phyloP scores from a whole-genome alignment of 768 basidiomycete species.

The Lanmaoa rubissima region DNA sequence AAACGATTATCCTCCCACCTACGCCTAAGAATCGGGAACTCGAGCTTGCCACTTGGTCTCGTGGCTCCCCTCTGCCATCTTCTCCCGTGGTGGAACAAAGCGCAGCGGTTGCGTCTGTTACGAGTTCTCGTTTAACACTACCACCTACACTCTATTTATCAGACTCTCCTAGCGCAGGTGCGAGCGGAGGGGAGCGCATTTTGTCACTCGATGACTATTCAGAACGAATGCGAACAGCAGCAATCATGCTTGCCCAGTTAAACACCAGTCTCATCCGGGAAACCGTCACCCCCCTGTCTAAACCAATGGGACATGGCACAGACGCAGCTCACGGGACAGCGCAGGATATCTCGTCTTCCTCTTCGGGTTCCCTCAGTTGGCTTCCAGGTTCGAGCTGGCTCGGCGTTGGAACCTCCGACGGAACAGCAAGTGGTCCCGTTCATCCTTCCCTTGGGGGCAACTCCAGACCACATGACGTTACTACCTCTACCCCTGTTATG shows the following conservation, averaged over 20 bases:
- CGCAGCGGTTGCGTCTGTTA: constrained; percentile 17
- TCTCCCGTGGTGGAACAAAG: constrained; percentile 44
- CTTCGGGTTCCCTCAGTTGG: constrained; percentile 44
- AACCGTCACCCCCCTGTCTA: constrained; percentile 32
- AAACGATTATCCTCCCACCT: constrained; percentile 79
- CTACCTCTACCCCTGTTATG: constrained; percentile 33
- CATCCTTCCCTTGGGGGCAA: constrained; percentile 33
- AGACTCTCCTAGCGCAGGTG: constrained; percentile 1
- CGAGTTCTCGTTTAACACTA: constrained; percentile 6
- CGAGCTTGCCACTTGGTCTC: constrained; percentile 83
- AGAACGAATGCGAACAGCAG: constrained; percentile 96
- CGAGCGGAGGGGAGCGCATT: constrained; percentile 12
- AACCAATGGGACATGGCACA: constrained; percentile 5
- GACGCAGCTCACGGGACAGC: constrained; percentile 1
- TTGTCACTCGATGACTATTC: constrained; percentile 96
- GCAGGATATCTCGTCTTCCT: constrained; percentile 14
- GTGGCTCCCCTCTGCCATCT: constrained; percentile 45
- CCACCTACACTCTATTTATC: not conserved
- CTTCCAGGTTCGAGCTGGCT: constrained; percentile 58
- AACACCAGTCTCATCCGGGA: constrained; percentile 76
- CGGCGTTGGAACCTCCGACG: constrained; percentile 19
- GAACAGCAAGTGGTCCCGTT: constrained; percentile 24
- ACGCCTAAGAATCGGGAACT: constrained; percentile 87
- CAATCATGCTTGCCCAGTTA: constrained; percentile 96
- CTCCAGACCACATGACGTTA: constrained; percentile 23